Base-by-base conservation (phyloP, 2,329 filamentous ascomycete genomes). In the Calcarisporium arbuscula region DNA sequence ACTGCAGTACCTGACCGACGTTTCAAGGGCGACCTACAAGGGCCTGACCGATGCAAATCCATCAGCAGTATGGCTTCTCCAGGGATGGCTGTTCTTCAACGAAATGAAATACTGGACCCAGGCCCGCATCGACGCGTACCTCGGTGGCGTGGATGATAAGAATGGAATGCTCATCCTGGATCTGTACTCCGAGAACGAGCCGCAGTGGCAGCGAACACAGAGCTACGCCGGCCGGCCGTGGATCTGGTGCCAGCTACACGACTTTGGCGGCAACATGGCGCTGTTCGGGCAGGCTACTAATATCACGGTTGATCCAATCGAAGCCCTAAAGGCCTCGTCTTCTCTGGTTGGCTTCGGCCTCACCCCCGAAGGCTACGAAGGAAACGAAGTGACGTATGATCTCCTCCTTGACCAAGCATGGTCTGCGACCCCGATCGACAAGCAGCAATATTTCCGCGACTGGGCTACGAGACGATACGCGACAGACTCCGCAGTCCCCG, bases 191-290 rank as follows among this genome's bases (percentile, higher is more conserved):
- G 67, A 71, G 38, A 60, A 57, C 7, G 45, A 56, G n/a, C 67
- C 67, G 2, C 60, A 69, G 36, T 71, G 68, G 67, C 60, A 63
- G 43, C 53, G 62, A 10, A 68, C 65, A 2, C 54, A 65, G 11
- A 62, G 58, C 0, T 72, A 68, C 45, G 65, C 59, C 39, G 66
- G 67, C 12, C 70, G 70, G 39, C 61, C 64, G 1, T 72, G 67
- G 66, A 62, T 70, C 18, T 70, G 67, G 68, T 69, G 65, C 40
- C 52, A 70, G 41, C 44, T 72, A 7, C 68, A 70, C 42, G 57
- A 60, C 41, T 71, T 64, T 35, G 67, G 67, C 5, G 64, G 60
- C 6, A 68, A 62, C 37, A 55, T 60, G 51, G 65, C 64, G 1
- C 39, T 70, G 1, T 68, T 70, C 36, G 67, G 67, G 3, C 67